Percentiles rank a stretch among this genome's conserved stretches.
Conservation (phyloP, 768 basidiomycete genomes). For the Wakefieldia striispora region DNA sequence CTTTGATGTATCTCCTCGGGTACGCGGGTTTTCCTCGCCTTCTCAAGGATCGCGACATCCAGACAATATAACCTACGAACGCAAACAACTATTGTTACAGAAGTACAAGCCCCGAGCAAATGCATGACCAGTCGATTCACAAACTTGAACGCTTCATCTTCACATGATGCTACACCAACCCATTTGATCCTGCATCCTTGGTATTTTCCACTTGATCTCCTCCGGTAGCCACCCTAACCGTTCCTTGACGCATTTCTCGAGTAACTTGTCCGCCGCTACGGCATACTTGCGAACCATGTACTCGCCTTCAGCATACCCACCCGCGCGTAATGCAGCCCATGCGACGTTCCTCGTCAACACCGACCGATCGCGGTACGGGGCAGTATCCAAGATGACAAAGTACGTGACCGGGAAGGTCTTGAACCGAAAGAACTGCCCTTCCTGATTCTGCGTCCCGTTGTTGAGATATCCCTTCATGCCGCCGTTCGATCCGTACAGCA, state of each 20-base stretch:
- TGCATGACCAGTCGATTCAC: no score
- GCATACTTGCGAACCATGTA: slow-evolving; percentile 14
- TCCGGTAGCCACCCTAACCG: slow-evolving; percentile 17
- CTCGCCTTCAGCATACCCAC: slow-evolving; percentile 23
- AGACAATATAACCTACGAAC: no score
- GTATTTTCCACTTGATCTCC: neutral
- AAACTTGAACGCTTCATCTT: no score
- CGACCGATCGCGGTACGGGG: neutral
- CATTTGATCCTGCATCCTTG: slow-evolving; percentile 13
- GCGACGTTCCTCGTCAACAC: slow-evolving; percentile 4
- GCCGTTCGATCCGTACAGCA: slow-evolving; percentile 16
- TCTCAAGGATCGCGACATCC: no score
- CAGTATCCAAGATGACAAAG: slow-evolving; percentile 3
- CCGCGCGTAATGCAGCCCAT: slow-evolving; percentile 25
- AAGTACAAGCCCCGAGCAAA: no score
- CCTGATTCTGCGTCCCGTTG: neutral
- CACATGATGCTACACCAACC: neutral
- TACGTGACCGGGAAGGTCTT: slow-evolving; percentile 30
- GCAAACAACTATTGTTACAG: no score
- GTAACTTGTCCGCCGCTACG: slow-evolving; percentile 15
- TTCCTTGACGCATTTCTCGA: slow-evolving; percentile 15
- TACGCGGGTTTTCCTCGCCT: no score
- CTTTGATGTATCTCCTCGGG: no score
- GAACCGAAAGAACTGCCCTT: slow-evolving; percentile 28
- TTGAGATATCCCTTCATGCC: slow-evolving; percentile 11